Conservation (phyloP, 371 early-diverging fungal genomes). For the Syncephalastrum monosporum region DNA sequence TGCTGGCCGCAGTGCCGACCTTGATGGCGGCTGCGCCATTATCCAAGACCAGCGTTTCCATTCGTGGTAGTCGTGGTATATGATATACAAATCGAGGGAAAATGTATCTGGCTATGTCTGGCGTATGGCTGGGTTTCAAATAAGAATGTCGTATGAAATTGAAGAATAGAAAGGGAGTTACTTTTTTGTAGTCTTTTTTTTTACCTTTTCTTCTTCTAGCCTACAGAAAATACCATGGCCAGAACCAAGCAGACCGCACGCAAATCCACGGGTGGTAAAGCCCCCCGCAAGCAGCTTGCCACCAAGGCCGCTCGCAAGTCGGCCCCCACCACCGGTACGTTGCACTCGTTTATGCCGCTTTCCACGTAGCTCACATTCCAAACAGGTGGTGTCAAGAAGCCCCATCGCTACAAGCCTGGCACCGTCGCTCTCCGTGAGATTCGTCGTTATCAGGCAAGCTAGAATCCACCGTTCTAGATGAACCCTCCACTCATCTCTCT, state of each 20-base stretch:
- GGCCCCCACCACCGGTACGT: conserved; percentile 42
- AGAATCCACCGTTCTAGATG: neutral
- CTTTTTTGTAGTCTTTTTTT: no score
- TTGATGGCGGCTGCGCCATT: conserved; percentile 81
- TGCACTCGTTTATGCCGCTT: neutral
- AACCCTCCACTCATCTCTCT: neutral
- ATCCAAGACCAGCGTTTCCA: conserved; percentile 59
- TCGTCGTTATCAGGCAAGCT: conserved; percentile 84
- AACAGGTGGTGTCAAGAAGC: conserved; percentile 67
- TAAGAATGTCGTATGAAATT: no score
- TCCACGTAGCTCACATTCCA: neutral
- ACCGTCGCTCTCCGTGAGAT: conserved; percentile 96
- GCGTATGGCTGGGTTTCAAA: conserved; percentile 1
- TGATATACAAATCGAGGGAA: no score
- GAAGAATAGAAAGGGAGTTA: no score
- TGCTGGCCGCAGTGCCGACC: conserved; percentile 49
- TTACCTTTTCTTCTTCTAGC: no score
- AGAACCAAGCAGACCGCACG: conserved; percentile 98
- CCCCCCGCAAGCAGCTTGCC: conserved; percentile 96
- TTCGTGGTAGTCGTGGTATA: no score
- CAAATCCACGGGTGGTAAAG: conserved; percentile 99
- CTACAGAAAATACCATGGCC: conserved; percentile 66
- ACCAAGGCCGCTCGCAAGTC: conserved; percentile 84
- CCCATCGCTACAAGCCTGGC: conserved; percentile 84
- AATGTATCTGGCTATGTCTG: neutral